Base-by-base conservation (phyloP, 331 rosid species). In the Malus hybrid region DNA sequence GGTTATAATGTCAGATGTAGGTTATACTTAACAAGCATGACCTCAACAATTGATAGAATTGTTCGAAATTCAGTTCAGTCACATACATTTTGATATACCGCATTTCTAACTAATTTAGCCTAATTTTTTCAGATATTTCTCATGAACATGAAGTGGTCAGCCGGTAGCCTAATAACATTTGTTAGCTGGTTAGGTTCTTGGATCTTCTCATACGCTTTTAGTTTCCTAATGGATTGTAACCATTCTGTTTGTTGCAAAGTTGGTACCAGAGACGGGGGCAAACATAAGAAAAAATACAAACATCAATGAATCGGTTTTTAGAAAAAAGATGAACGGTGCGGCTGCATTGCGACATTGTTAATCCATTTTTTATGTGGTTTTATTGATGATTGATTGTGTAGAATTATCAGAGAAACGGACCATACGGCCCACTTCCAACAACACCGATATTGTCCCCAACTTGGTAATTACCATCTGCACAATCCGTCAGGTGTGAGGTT, bases 1-100 rank as follows among this genome's bases (percentile, higher is more conserved):
- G 97, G 90, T 91, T 75, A 91, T 91, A 85, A 89, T 91, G 95
- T 89, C 96, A 34, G 93, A 91, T 93, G 97, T 91, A 34, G 52
- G 44, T 46, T 15, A 68, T 67, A 3, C 42, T 64, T 68, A 18
- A 24, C 46, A 30, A n/a, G 42, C 50, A 42, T 13, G 55, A 71
- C 9, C 66, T 56, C 65, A 6, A n/a, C 26, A 71, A 12, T 19
- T 4, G 19, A 12, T 12, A 12, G 3, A 48, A 67, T 11, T 33
- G 3, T 24, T 6, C 15, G 4, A 67, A 61, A 22, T n/a, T 13
- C 22, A 19, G 22, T 53, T 66, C 56, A 52, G 33, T 63, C 14
- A 34, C 65, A 32, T 14, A 55, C 65, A 20, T 53, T 29, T 30
- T 3, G 4, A 39, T 39, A 39, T 10, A 39, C 30, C 4, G 32